These are phyloP conservation scores for Trematosphaeria pertusa DNA, from an alignment of 2,329 filamentous ascomycete species.

Conservation along the genomic window DNA sequence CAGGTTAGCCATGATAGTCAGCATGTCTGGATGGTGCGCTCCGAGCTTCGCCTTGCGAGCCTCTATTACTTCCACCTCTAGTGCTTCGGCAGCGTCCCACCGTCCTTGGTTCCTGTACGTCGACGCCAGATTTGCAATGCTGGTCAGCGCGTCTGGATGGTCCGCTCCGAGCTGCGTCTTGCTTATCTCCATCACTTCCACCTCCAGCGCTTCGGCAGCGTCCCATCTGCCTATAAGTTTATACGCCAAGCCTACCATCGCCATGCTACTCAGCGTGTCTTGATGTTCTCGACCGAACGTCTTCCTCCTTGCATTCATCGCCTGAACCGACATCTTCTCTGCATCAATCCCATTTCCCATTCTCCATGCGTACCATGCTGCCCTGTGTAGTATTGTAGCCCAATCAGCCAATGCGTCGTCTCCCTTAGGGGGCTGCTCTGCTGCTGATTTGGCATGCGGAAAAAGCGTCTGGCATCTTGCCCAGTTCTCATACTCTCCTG, in stretches of 20 bases:
- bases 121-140: slow-evolving; percentile 17
- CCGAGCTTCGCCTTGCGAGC: slow-evolving; percentile 6
- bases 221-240: slow-evolving; percentile 3
- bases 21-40: slow-evolving; percentile 12
- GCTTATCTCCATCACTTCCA: slow-evolving; percentile 11
- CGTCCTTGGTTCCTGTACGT: no score
- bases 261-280: slow-evolving; percentile 8
- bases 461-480: slow-evolving; percentile 35
- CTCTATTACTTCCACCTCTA: background rate
- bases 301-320: slow-evolving; percentile 2
- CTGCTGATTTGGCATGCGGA: slow-evolving; percentile 30
- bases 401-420: background rate
- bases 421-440: slow-evolving; percentile 1
- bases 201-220: no score
- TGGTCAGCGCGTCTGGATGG: slow-evolving; percentile 16
- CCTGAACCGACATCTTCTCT: slow-evolving; percentile 2
- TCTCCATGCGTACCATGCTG: slow-evolving; percentile 10
- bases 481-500: slow-evolving; percentile 24
- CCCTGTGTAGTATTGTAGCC: slow-evolving; percentile 5
- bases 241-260: slow-evolving; percentile 2
- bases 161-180: slow-evolving; percentile 10
- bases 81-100: slow-evolving; percentile 3
- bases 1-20: slow-evolving; percentile 6
- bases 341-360: slow-evolving; percentile 2
- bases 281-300: slow-evolving; percentile 1